Conservation (phyloP, 169 alveolate genomes). For the Neospora caninum region DNA sequence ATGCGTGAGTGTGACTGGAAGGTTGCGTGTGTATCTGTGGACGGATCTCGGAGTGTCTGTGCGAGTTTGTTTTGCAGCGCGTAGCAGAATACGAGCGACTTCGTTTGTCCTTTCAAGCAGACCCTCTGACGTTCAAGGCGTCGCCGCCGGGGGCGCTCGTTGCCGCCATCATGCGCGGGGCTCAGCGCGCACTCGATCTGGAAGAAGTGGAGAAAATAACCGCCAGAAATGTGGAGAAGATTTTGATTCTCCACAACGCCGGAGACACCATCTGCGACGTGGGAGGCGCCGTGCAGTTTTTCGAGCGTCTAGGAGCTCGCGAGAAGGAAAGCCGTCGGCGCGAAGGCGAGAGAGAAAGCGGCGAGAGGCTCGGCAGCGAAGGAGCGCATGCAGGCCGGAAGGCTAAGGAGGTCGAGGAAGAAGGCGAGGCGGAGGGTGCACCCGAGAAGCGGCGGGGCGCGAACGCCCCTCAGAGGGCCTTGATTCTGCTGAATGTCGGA, state of each 20-base stretch:
- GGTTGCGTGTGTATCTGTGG: background rate
- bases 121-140: constrained; percentile 58
- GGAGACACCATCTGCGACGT: constrained; percentile 55
- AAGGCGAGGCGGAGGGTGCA: background rate
- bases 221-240: no score
- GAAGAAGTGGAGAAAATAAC: constrained; percentile 21
- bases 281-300: constrained; percentile 36
- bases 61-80: background rate
- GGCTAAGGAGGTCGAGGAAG: no score
- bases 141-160: constrained; percentile 34
- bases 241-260: constrained; percentile 39
- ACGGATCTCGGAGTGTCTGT: background rate
- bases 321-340: background rate
- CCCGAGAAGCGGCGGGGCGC: background rate
- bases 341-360: no score
- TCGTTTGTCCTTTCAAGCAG: constrained; percentile 13
- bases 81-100: background rate
- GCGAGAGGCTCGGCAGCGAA: no score
- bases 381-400: no score
- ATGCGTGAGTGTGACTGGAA: background rate
- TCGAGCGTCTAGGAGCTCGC: background rate
- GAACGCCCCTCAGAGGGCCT: background rate
- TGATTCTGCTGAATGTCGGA: background rate
- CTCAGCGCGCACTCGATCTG: constrained; percentile 28
- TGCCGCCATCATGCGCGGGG: constrained; percentile 40